Evolutionary conservation across 2,329 filamentous ascomycete genomes (phyloP).

Genomic region (Claviceps humidiphila): DNA sequence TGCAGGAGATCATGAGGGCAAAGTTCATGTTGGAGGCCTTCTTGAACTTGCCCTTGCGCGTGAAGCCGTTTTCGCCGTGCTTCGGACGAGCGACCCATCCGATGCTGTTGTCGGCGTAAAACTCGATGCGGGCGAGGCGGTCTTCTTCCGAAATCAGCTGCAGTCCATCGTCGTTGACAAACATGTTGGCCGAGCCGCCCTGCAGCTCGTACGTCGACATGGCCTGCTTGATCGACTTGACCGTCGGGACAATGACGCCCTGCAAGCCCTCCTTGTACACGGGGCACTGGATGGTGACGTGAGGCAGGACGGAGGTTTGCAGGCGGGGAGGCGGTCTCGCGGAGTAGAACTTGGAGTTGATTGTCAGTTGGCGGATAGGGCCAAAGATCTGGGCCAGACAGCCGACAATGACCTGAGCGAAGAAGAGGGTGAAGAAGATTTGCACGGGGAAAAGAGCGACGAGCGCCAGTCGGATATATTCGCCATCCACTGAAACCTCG

Average conservation of each 20-base stretch:
- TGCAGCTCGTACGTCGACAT: conserved; percentile 67
- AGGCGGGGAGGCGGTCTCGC: conserved; percentile 54
- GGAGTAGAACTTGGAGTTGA: conserved; percentile 75
- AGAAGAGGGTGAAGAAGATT: conserved; percentile 72
- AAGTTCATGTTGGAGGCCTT: conserved; percentile 66
- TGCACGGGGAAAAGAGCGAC: conserved; percentile 55
- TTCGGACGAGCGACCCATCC: conserved; percentile 55
- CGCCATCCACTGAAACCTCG: conserved; percentile 51
- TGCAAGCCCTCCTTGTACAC: conserved; percentile 76
- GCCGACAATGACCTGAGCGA: conserved; percentile 64
- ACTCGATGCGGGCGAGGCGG: conserved; percentile 49
- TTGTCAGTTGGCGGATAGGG: conserved; percentile 56
- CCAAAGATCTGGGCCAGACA: conserved; percentile 65
- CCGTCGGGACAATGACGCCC: conserved; percentile 63
- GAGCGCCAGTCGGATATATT: conserved; percentile 50
- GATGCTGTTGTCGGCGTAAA: conserved; percentile 56
- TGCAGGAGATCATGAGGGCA: conserved; percentile 52
- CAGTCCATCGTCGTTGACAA: conserved; percentile 63
- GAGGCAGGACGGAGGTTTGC: conserved; percentile 44
- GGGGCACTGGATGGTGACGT: conserved; percentile 73
- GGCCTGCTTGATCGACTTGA: conserved; percentile 64
- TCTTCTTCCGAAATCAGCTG: conserved; percentile 53
- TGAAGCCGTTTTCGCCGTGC: conserved; percentile 49
- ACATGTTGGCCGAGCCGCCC: conserved; percentile 66
- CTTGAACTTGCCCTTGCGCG: conserved; percentile 52